phyloP scores from a whole-genome alignment of 2,329 filamentous ascomycete species.

The Fusarium algeriense region DNA sequence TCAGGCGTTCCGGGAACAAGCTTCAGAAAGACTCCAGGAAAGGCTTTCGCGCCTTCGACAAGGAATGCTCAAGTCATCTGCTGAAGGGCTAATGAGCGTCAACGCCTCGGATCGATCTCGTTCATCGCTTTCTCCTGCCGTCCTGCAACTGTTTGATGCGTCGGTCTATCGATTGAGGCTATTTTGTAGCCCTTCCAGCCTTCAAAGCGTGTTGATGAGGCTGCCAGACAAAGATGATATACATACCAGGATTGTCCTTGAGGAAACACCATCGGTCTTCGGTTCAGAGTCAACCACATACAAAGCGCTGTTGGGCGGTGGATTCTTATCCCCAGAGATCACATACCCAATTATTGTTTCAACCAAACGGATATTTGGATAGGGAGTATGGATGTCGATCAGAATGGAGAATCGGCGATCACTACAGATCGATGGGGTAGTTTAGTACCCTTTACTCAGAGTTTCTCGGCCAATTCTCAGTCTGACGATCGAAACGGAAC shows the following conservation, averaged over 20 bases:
- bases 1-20: neutral
- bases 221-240: neutral
- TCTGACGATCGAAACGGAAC: neutral
- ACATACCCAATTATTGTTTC: slow-evolving; percentile 20
- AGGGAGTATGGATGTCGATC: neutral
- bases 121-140: neutral
- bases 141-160: slow-evolving; percentile 10
- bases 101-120: slow-evolving; percentile 15
- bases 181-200: neutral
- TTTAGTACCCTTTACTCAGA: slow-evolving; percentile 4
- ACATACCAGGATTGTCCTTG: slow-evolving; percentile 14
- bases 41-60: slow-evolving; percentile 2
- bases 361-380: slow-evolving; percentile 10
- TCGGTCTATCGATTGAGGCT: slow-evolving; percentile 16
- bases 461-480: neutral
- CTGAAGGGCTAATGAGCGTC: slow-evolving; percentile 1
- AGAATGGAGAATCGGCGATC: neutral
- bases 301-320: slow-evolving; percentile 1
- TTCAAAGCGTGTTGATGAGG: neutral
- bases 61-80: neutral
- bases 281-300: neutral
- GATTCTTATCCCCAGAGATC: neutral
- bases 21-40: neutral
- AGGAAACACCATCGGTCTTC: neutral
- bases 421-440: neutral